Evolutionary conservation across 1,284 basidiomycete species (phyloP), one percentile per base, ranked within the genome.

Genomic region (Heliocybe sulcata): DNA sequence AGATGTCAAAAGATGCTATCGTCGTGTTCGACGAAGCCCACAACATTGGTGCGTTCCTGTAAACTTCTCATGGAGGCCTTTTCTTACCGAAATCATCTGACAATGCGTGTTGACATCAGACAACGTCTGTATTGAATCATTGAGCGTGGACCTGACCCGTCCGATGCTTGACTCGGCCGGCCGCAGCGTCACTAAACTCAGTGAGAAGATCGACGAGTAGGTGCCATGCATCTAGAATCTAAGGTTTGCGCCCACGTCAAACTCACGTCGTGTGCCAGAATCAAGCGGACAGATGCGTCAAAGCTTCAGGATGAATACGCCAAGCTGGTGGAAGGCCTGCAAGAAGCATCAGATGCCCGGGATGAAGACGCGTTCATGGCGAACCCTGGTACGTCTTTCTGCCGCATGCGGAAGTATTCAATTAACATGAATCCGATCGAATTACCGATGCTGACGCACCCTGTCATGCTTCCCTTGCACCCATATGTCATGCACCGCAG

Each of bases 11-110:
- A 64, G 97, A 99, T 67, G 87, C 94, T 45, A 99, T 99, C 56
- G 95, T 99, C 48, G 95, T 99, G 0, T 99, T 99, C 65, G 97
- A 99, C 67, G 97, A 99, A 70, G 97, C 97, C 8, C 97, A 99
- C 74, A 99, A 99, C 68, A 99, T 99, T 56, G 94, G 93, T 94
- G 61, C 58, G 79, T 42, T 4, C 4, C 38, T n/a, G 12, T 65
- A 6, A 25, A 22, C 31, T 19, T 31, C 49, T 16, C 31, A 31
- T 53, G 45, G 8, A 6, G 26, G 29, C 4, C 23, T 45, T 45
- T 6, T 20, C 4, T n/a, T 45, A 19, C 42, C 42, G 16, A 20
- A 4, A 4, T 19, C 16, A 4, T 10, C 16, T 45, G 42, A 45
- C 42, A 6, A 45, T 45, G 33, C 20, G 23, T 51, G 20, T 50